These are phyloP conservation scores for Tubosaeta sp. DNA, from an alignment of 768 basidiomycete species.

Conservation along the genomic window DNA sequence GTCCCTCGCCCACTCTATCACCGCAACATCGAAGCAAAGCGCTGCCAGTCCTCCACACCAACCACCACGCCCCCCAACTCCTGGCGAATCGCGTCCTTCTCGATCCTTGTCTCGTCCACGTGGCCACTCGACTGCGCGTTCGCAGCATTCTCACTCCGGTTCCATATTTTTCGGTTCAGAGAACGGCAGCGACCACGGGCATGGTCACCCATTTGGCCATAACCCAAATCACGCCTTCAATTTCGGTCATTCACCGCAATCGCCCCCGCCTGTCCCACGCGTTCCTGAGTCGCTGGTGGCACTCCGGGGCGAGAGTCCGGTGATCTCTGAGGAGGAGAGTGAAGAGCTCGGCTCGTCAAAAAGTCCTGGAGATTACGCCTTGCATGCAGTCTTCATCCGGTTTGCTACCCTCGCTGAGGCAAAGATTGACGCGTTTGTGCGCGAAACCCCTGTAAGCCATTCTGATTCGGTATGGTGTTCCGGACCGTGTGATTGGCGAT, in stretches of 20 bases:
- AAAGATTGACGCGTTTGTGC: slow-evolving; percentile 75
- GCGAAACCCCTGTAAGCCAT: slow-evolving; percentile 58
- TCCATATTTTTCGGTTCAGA: slow-evolving; percentile 72
- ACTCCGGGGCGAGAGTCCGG: slow-evolving; percentile 48
- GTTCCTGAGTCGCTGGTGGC: slow-evolving; percentile 60
- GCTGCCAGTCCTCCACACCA: slow-evolving; percentile 44
- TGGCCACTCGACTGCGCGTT: slow-evolving; percentile 61
- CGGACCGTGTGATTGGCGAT: neutral
- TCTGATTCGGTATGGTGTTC: neutral
- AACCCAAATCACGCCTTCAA: slow-evolving; percentile 22
- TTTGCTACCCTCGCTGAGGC: slow-evolving; percentile 77
- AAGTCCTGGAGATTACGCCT: slow-evolving; percentile 83
- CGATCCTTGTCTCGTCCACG: slow-evolving; percentile 43
- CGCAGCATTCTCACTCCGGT: slow-evolving; percentile 73
- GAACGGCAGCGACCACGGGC: slow-evolving; percentile 64
- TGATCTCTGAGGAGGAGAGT: slow-evolving; percentile 60
- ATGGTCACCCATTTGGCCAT: slow-evolving; percentile 33
- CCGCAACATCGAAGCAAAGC: slow-evolving; percentile 36
- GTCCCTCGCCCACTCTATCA: slow-evolving; percentile 53
- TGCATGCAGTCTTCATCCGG: slow-evolving; percentile 84
- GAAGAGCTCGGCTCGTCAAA: slow-evolving; percentile 61
- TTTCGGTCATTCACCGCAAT: slow-evolving; percentile 35
- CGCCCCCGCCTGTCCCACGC: slow-evolving; percentile 77
- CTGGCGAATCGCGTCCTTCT: slow-evolving; percentile 37
- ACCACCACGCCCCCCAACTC: slow-evolving; percentile 58